Evolutionary conservation across 2,329 filamentous ascomycete species (phyloP).

Genomic region (Corniculantispora saksenae): DNA sequence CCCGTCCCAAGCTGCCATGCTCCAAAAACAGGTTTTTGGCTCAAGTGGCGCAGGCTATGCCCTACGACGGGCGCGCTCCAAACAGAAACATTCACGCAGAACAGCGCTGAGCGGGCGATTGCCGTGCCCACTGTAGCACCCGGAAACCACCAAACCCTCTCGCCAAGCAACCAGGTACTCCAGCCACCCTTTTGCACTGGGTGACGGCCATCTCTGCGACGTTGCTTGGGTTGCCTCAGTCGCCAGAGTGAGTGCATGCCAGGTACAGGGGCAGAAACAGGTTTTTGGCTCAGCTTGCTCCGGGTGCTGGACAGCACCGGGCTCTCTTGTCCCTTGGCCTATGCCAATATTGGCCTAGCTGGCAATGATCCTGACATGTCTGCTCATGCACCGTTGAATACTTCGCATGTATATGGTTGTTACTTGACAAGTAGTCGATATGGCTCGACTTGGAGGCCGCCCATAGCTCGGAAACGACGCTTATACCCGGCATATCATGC

Average conservation of each 20-base stretch:
- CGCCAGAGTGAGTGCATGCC: background rate
- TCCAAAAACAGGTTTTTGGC: background rate
- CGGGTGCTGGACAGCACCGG: background rate
- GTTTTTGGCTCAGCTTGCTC: background rate
- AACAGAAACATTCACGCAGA: background rate
- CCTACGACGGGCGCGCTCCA: background rate
- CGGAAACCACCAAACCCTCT: background rate
- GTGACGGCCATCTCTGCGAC: background rate
- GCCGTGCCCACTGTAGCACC: background rate
- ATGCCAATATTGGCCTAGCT: background rate
- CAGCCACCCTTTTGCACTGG: background rate
- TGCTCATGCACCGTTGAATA: background rate
- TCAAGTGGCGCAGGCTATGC: background rate
- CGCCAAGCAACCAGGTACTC: background rate
- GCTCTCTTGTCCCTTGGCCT: background rate
- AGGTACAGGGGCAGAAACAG: conserved; percentile 10
- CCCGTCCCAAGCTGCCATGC: background rate
- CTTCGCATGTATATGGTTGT: too few species aligned
- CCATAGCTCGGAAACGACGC: background rate
- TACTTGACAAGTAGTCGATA: too few species aligned
- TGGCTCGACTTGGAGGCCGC: background rate
- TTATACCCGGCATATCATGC: background rate
- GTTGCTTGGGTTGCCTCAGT: background rate
- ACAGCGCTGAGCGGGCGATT: background rate
- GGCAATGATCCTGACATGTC: too few species aligned